Evolutionary conservation across 169 alveolate genomes (phyloP), one percentile per base, ranked within the genome.

Genomic region (Blepharisma undulans): DNA sequence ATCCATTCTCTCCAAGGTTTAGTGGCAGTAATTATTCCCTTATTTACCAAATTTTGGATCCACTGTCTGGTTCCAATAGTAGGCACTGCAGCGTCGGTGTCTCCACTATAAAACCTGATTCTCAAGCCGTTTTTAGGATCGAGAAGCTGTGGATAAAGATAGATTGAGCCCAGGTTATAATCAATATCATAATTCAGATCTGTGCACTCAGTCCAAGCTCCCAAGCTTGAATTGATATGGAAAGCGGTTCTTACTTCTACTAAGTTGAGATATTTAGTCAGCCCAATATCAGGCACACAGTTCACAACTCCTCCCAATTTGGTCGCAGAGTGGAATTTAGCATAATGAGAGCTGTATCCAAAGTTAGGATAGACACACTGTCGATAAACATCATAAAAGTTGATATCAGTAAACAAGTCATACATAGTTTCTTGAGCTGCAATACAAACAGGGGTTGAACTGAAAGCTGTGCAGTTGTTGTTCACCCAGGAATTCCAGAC

Each of bases 1-100:
- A 30, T 29, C 87, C 87, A 79, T 79, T 79, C 71, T 12, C 71
- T 79, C 87, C 87, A 79, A 0, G 29, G 34, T 1, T 12, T 79
- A 7, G 87, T 29, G 14, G 27, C 61, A 33, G 36, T 7, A 21
- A 79, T 29, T 25, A 22, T 12, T 29, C 30, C 30, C 72, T 27
- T 33, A 21, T 79, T 33, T 25, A 79, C 30, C 34, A 79, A 34
- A 12, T 79, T 79, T n/a, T 29, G 36, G 34, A 79, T 79, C 97
- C 97, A 95, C 84, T 90, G 61, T 85, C 93, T 87, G 22, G 97
- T 93, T 59, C 97, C 97, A 60, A 91, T 79, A 21, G 95, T 95
- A 36, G 98, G 96, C 7, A 95, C 95, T 34, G 94, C 94, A 27
- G 95, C 95, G 89, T 96, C 98, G 27, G 94, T 95, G 33, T 95